Evolutionary conservation across 2,329 filamentous ascomycete species (phyloP).

Genomic region (Fusarium nisikadoi): DNA sequence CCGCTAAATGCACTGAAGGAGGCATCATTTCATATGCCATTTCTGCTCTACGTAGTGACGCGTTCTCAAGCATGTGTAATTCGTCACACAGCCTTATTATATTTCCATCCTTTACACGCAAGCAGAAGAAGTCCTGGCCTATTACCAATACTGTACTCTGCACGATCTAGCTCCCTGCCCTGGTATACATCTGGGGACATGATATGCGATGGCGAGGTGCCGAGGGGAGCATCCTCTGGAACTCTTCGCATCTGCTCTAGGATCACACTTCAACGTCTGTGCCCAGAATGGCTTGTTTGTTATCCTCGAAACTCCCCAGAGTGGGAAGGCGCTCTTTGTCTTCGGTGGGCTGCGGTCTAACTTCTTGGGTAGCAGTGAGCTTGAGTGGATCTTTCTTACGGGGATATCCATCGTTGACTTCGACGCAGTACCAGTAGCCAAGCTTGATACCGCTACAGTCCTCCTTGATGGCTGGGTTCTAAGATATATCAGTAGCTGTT

Average conservation of each 20-base stretch:
- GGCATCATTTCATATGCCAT: background rate
- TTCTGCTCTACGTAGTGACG: background rate
- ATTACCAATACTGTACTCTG: background rate
- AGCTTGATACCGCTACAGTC: background rate
- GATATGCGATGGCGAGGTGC: too few relatives aligned
- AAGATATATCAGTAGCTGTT: background rate
- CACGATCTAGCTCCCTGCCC: too few relatives aligned
- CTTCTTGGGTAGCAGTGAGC: too few relatives aligned
- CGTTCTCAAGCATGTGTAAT: background rate
- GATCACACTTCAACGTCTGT: background rate
- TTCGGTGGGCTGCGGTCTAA: too few relatives aligned
- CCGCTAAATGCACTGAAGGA: background rate
- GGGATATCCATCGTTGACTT: background rate
- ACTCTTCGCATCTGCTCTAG: too few relatives aligned
- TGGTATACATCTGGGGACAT: too few relatives aligned
- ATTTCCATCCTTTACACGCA: background rate
- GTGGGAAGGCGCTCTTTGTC: too few relatives aligned
- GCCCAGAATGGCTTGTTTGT: too few relatives aligned
- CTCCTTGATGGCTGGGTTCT: background rate
- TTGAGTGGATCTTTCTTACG: background rate
- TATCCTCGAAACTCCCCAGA: too few relatives aligned
- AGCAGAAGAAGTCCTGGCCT: background rate
- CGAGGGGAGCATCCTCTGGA: too few relatives aligned
- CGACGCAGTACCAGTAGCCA: background rate
- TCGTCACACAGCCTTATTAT: background rate